These are phyloP conservation scores for Xylaria sp. DNA, from an alignment of 2,329 filamentous ascomycete species.

Conservation along the genomic window DNA sequence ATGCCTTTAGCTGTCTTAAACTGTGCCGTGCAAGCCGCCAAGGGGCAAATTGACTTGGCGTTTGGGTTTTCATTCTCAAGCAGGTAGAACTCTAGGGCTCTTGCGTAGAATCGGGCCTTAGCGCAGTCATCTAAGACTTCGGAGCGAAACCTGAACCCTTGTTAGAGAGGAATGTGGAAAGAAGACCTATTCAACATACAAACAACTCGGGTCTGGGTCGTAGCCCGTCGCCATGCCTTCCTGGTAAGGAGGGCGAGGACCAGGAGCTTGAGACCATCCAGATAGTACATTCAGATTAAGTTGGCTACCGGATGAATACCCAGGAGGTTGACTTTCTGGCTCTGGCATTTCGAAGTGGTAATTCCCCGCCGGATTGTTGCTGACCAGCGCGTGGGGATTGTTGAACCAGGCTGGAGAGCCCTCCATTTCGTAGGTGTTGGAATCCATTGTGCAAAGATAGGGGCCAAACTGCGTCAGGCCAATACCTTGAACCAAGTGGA, in stretches of 20 bases:
- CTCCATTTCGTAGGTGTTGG: slow-evolving; percentile 15
- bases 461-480: neutral
- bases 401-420: neutral
- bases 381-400: neutral
- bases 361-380: neutral
- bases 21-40: slow-evolving; percentile 31
- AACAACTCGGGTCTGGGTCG: slow-evolving; percentile 1
- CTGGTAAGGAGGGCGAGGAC: neutral
- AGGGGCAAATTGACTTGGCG: slow-evolving; percentile 33
- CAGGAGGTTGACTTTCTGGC: neutral
- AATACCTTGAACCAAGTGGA: neutral
- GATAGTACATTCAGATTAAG: neutral
- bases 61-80: slow-evolving; percentile 23
- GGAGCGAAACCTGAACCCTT: slow-evolving; percentile 31
- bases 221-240: neutral
- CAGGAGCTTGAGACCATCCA: neutral
- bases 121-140: slow-evolving; percentile 40
- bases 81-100: slow-evolving; percentile 36
- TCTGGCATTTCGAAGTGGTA: neutral
- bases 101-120: slow-evolving; percentile 36
- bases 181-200: slow-evolving; percentile 19
- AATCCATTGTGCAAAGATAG: slow-evolving; percentile 1
- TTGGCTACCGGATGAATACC: neutral
- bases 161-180: slow-evolving; percentile 7
- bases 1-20: slow-evolving; percentile 35